Base-by-base conservation (phyloP, 192 early-diverging fungal genomes). In the Rhizophagus clarus region DNA sequence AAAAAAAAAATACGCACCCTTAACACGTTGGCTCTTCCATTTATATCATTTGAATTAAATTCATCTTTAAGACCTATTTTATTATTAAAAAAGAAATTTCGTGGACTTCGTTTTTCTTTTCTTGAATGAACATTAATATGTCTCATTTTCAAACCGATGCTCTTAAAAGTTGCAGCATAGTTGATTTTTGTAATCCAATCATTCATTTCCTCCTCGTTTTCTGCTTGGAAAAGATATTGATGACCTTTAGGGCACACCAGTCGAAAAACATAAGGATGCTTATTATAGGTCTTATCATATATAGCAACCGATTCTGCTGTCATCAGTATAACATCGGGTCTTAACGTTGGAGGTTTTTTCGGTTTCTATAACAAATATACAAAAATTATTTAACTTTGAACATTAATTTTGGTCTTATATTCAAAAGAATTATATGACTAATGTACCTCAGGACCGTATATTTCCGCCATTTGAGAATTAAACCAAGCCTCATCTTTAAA, bases 121-220 rank as follows among this genome's bases (percentile, higher is more conserved):
- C 7, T 64, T 29, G 14, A 11, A n/a, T 17, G 64, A 74, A 2
- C 45, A 40, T 76, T 76, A 22, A 15, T 70, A n/a, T 37, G 10
- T 37, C 82, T 67, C 26, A 86, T 73, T 72, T 82, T 78, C 1
- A 89, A 81, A 0, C 87, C 88, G 1, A 81, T 84, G 22, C 91
- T 90, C 79, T 93, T 95, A 82, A 95, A 88, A 15, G 93, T 87
- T 9, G 93, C 90, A 0, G 93, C 93, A 81, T 93, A 95, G 84
- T 95, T 95, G 66, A 95, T 91, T 67, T 90, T 90, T 37, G 87
- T 83, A 87, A 95, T 93, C 94, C 94, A 95, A 79, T 95, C 92
- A 31, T 93, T 90, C 83, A 95, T 91, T 28, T 91, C 89, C 37
- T 90, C 85, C 72, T 93, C 91, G 64, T 84, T 86, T 10, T 92